phyloP scores from a whole-genome alignment of 208 protist species.

The Perkinsela sp. region DNA sequence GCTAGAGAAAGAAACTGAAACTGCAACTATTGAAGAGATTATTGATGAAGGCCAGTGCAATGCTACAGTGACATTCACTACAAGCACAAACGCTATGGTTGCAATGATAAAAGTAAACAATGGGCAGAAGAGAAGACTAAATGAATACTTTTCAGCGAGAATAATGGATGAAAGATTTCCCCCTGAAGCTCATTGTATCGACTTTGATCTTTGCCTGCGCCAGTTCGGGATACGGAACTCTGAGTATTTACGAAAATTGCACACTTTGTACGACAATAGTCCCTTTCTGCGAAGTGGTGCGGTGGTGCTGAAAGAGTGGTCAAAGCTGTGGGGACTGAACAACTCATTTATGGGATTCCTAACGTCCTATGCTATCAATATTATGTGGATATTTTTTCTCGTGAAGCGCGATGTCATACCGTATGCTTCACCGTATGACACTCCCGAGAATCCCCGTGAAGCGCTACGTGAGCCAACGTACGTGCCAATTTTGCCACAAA shows the following conservation, averaged over 20 bases:
- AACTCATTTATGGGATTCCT: constrained; percentile 58
- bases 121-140: not conserved
- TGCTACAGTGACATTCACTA: not conserved
- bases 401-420: constrained; percentile 26
- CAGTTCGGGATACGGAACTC: constrained; percentile 63
- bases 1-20: not conserved
- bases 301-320: constrained; percentile 63
- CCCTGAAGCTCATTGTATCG: constrained; percentile 11
- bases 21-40: not conserved
- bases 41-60: not conserved
- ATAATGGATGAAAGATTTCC: not conserved
- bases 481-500: not conserved
- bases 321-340: constrained; percentile 52
- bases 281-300: constrained; percentile 41
- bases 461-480: not conserved
- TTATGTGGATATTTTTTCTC: constrained; percentile 69
- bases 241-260: constrained; percentile 33
- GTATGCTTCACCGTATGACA: constrained; percentile 25
- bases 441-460: not conserved
- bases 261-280: constrained; percentile 13
- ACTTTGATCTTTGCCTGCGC: constrained; percentile 61
- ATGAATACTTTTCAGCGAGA: not conserved
- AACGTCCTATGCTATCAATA: constrained; percentile 60
- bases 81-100: not conserved
- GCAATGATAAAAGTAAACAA: not conserved